These are phyloP conservation scores for Cucurbitaria berberidis DNA, from an alignment of 2,329 filamentous ascomycete species.

Conservation along the genomic window DNA sequence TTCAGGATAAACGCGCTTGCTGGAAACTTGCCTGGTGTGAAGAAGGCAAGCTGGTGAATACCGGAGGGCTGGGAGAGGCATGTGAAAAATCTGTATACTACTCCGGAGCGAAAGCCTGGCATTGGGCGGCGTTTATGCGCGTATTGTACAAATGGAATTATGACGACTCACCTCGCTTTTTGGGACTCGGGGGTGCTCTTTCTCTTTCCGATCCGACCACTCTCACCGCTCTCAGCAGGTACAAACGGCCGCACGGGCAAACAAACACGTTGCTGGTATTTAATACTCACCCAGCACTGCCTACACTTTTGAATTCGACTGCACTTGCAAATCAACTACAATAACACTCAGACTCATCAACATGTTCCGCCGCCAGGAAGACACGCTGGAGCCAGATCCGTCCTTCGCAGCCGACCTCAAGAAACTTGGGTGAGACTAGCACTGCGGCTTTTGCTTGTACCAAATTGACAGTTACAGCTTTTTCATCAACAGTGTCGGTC, in stretches of 20 bases:
- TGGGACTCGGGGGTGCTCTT: slow-evolving; percentile 5
- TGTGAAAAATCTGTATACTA: slow-evolving; percentile 30
- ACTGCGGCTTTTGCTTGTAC: neutral
- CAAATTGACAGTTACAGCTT: slow-evolving; percentile 61
- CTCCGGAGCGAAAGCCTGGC: slow-evolving; percentile 14
- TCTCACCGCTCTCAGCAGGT: slow-evolving; percentile 19
- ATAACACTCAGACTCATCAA: too few relatives aligned
- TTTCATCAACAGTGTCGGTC: slow-evolving; percentile 76
- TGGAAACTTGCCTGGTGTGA: slow-evolving; percentile 87
- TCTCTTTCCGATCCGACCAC: slow-evolving; percentile 16
- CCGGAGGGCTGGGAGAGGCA: neutral
- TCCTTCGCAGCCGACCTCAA: slow-evolving; percentile 69
- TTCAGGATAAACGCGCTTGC: slow-evolving; percentile 89
- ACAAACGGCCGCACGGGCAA: slow-evolving; percentile 13
- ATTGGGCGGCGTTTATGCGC: slow-evolving; percentile 40
- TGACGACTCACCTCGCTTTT: slow-evolving; percentile 9
- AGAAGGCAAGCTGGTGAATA: slow-evolving; percentile 93
- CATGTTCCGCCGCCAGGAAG: slow-evolving; percentile 79
- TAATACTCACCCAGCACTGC: too few relatives aligned
- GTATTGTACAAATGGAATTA: slow-evolving; percentile 14
- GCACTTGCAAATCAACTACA: too few relatives aligned
- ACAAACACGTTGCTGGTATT: neutral
- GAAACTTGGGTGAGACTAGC: slow-evolving; percentile 69
- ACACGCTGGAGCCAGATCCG: slow-evolving; percentile 70
- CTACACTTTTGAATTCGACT: too few relatives aligned